Percentiles rank a stretch among this genome's conserved stretches.
Conservation (phyloP, 768 basidiomycete species). For the Tephrocybe sp. region DNA sequence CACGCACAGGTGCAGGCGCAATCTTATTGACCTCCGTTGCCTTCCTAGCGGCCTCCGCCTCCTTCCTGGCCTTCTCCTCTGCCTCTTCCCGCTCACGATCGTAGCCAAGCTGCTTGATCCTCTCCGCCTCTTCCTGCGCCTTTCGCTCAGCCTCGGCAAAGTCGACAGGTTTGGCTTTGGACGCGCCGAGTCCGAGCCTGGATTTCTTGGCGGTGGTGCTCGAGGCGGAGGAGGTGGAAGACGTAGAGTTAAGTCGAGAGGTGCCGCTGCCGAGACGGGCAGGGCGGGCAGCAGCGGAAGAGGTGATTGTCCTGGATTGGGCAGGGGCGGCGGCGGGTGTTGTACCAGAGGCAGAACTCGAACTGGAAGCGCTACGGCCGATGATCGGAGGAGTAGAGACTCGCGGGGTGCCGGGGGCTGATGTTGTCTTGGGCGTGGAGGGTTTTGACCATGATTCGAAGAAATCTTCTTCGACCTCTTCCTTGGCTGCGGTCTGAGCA, state of each 20-base stretch:
- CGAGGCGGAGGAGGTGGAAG: conserved; percentile 22
- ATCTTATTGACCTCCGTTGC: conserved; percentile 34
- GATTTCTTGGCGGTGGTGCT: conserved; percentile 51
- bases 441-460: conserved; percentile 97
- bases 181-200: conserved; percentile 83
- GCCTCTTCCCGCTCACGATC: conserved; percentile 82
- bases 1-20: conserved; percentile 20
- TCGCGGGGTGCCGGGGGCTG: conserved; percentile 49
- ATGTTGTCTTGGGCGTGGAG: conserved; percentile 46
- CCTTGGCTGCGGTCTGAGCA: conserved; percentile 34
- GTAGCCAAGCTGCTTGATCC: conserved; percentile 89
- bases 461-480: conserved; percentile 82
- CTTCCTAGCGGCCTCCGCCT: conserved; percentile 49
- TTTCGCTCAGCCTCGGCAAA: conserved; percentile 94
- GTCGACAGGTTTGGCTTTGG: conserved; percentile 83
- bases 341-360: conserved; percentile 28
- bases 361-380: conserved; percentile 46
- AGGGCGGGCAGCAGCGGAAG: conserved; percentile 55
- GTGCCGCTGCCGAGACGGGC: conserved; percentile 35
- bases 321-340: conserved; percentile 29
- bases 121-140: conserved; percentile 89
- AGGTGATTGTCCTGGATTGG: conserved; percentile 61
- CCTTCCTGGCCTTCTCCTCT: conserved; percentile 69
- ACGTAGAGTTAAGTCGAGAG: conserved; percentile 36
- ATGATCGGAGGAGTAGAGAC: conserved; percentile 54